Percentiles rank a stretch among this genome's conserved stretches.
Conservation (phyloP, 2,329 filamentous ascomycete species). For the Phialophora chinensis region DNA sequence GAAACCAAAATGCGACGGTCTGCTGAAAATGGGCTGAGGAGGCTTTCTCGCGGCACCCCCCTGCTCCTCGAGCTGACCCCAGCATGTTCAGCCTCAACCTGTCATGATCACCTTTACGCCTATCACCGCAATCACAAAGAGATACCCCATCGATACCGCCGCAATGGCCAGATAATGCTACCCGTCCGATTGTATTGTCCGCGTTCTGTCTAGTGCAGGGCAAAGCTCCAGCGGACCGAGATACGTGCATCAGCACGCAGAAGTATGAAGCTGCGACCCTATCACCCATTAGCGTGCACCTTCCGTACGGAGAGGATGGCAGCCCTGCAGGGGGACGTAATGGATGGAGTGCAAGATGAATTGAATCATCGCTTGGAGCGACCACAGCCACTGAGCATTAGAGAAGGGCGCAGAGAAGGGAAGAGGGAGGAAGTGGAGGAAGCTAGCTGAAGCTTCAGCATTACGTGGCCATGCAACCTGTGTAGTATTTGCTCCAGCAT, state of each 20-base stretch:
- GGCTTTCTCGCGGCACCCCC: not conserved
- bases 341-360: not conserved
- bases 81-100: not conserved
- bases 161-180: not conserved
- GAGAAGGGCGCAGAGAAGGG: not conserved
- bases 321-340: not conserved
- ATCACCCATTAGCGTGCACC: not conserved
- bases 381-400: not conserved
- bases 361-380: not conserved
- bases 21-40: not conserved
- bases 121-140: not conserved
- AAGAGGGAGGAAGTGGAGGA: not conserved
- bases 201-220: not conserved
- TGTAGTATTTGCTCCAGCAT: slow-evolving; percentile 1
- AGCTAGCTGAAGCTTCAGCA: slow-evolving; percentile 3
- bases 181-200: not conserved
- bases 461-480: slow-evolving; percentile 1
- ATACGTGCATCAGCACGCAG: not conserved
- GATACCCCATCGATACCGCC: not conserved
- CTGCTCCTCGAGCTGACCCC: not conserved
- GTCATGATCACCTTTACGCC: not conserved
- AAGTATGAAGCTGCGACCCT: not conserved
- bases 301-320: not conserved
- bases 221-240: not conserved
- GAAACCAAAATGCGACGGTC: slow-evolving; percentile 12